Evolutionary conservation across 495 filamentous ascomycete species (phyloP), one percentile per base, ranked within the genome.

Genomic region (Penicillium odoratum): DNA sequence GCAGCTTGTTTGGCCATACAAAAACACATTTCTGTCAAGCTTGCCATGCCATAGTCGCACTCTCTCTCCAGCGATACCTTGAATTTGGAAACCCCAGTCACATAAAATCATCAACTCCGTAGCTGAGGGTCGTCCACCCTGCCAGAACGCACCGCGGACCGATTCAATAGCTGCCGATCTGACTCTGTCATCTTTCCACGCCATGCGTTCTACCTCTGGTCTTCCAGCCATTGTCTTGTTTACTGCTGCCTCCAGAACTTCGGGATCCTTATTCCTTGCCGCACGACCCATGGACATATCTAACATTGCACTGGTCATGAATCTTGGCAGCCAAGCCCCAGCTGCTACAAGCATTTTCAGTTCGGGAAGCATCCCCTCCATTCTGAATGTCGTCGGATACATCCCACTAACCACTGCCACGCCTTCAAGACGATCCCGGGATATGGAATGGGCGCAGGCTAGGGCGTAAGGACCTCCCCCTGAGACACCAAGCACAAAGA

Each of bases 391-490:
- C 26, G 25, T 43, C 3, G 57, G 57, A 21, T 59, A 59, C 3
- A 55, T 50, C 3, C 52, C 53, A n/a, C 36, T 18, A 26, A 60
- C 31, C 3, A 60, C 47, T 11, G 47, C n/a, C 21, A 52, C 47
- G 10, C 58, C 52, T 31, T 26, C 52, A 5, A 60, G 21, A 8
- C 58, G 46, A n/a, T 46, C 40, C 5, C 47, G 45, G 5, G 58
- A 38, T 28, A 56, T 56, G 10, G 29, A n/a, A 18, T 52, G 9
- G 8, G 58, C 58, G 40, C 52, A 60, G 6, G 58, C 58, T 6
- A 60, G 52, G 6, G 52, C 58, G 11, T 60, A 60, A 4, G 58
- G 52, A 6, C 25, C 46, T 9, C 58, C 58, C n/a, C 58, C 58
- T n/a, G 58, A 60, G 18, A 46, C 18, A 3, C 58, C 58, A 7